Conservation (phyloP, 176 grass and related monocot species). For the Melocanna baccifera region DNA sequence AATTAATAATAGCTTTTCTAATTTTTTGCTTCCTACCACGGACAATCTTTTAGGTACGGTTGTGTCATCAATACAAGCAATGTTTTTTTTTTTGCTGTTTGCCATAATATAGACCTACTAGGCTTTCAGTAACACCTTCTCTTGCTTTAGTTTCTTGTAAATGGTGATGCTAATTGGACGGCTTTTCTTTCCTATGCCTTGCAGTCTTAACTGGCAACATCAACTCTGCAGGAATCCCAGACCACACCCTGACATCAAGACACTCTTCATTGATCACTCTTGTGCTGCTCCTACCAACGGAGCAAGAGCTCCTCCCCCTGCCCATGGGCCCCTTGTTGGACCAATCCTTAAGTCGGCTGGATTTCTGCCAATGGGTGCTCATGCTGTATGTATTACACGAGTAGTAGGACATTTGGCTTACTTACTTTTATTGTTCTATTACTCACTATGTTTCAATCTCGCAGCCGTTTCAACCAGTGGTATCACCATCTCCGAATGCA, state of each 20-base stretch:
- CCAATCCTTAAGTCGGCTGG: constrained; percentile 87
- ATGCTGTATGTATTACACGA: constrained; percentile 55
- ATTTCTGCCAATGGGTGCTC: constrained; percentile 87
- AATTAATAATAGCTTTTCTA: neutral
- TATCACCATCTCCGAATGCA: constrained; percentile 89
- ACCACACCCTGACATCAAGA: constrained; percentile 97
- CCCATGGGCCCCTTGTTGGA: constrained; percentile 88
- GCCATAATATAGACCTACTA: neutral
- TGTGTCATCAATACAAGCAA: neutral
- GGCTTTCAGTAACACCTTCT: neutral
- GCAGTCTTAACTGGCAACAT: constrained; percentile 97
- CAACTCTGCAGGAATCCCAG: constrained; percentile 99
- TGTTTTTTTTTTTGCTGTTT: constrained; percentile 27
- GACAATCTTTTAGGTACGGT: neutral
- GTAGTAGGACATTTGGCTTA: constrained; percentile 5
- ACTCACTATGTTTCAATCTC: constrained; percentile 17
- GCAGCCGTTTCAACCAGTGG: constrained; percentile 94
- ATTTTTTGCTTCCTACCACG: neutral
- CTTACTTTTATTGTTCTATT: neutral
- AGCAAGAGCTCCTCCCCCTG: constrained; percentile 67
- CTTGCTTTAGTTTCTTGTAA: constrained; percentile 1
- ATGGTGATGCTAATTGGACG: constrained; percentile 6
- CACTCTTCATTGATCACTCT: constrained; percentile 95
- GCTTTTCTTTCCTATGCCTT: constrained; percentile 24
- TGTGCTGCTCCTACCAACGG: constrained; percentile 90